Conservation (phyloP, 495 filamentous ascomycete species). For the Podospora pseudocomata region DNA sequence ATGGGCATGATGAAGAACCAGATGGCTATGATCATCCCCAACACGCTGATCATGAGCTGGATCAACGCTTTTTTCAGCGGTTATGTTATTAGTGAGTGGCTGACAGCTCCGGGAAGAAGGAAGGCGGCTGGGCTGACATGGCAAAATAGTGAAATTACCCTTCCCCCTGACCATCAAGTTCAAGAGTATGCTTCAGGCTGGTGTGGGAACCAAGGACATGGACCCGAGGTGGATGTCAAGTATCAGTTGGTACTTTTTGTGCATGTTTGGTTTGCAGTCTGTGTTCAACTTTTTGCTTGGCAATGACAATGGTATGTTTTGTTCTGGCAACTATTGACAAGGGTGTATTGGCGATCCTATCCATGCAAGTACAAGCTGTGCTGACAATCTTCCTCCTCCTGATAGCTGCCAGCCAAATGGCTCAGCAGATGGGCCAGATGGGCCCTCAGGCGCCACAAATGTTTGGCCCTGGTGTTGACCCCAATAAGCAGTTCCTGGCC, state of each 20-base stretch:
- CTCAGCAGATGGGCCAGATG: slow-evolving; percentile 85
- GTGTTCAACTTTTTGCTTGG: slow-evolving; percentile 98
- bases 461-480: slow-evolving; percentile 92
- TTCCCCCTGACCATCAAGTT: slow-evolving; percentile 97
- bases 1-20: slow-evolving; percentile 99
- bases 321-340: background rate
- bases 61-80: slow-evolving; percentile 98
- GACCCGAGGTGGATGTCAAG: slow-evolving; percentile 98
- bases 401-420: slow-evolving; percentile 87
- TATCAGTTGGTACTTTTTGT: slow-evolving; percentile 97
- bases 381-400: background rate
- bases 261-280: slow-evolving; percentile 90
- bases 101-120: too few relatives aligned
- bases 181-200: slow-evolving; percentile 98
- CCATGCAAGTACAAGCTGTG: background rate
- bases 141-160: slow-evolving; percentile 74
- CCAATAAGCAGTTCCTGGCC: slow-evolving; percentile 83
- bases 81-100: slow-evolving; percentile 83
- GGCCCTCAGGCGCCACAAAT: slow-evolving; percentile 63
- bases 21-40: slow-evolving; percentile 99
- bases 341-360: background rate
- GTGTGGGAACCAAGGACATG: slow-evolving; percentile 90
- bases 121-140: background rate
- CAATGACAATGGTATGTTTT: slow-evolving; percentile 79
- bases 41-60: slow-evolving; percentile 99